Conservation (phyloP, 2,329 filamentous ascomycete genomes). For the Sordariomycetes sp. region DNA sequence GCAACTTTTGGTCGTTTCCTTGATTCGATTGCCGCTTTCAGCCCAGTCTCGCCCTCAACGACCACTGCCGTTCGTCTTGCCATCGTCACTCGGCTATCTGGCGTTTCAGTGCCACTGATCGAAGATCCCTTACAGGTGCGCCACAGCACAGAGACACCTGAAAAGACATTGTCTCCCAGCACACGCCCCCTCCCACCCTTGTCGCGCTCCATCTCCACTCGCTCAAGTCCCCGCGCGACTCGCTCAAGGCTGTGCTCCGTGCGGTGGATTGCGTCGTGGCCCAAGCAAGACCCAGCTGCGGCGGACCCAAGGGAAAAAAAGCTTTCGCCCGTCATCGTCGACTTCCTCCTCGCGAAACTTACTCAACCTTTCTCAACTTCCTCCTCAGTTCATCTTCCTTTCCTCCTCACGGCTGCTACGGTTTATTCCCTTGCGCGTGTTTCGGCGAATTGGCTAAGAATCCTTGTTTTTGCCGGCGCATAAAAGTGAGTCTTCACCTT, state of each 20-base stretch:
- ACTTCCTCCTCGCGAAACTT: constrained; percentile 16
- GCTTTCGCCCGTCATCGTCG: constrained; percentile 20
- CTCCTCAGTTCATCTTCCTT: constrained; percentile 17
- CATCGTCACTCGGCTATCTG: no score
- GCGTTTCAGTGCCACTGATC: neutral
- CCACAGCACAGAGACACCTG: neutral
- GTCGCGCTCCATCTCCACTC: constrained; percentile 1
- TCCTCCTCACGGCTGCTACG: constrained; percentile 26
- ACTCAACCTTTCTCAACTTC: constrained; percentile 20
- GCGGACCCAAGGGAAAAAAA: constrained; percentile 14
- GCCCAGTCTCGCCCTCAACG: no score
- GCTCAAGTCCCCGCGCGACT: constrained; percentile 6
- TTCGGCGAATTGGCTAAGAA: constrained; percentile 32
- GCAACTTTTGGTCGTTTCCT: no score
- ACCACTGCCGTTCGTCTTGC: no score
- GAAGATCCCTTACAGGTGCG: neutral
- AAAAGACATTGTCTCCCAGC: neutral
- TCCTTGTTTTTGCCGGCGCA: constrained; percentile 40
- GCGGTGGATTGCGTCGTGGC: constrained; percentile 5
- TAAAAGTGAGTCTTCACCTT: constrained; percentile 42
- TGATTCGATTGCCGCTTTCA: no score
- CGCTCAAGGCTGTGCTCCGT: constrained; percentile 3
- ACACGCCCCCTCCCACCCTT: constrained; percentile 3
- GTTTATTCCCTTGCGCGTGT: constrained; percentile 38
- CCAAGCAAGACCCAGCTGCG: constrained; percentile 6